Conservation (phyloP, 495 filamentous ascomycete genomes). For the Hypoxylon fuscum region DNA sequence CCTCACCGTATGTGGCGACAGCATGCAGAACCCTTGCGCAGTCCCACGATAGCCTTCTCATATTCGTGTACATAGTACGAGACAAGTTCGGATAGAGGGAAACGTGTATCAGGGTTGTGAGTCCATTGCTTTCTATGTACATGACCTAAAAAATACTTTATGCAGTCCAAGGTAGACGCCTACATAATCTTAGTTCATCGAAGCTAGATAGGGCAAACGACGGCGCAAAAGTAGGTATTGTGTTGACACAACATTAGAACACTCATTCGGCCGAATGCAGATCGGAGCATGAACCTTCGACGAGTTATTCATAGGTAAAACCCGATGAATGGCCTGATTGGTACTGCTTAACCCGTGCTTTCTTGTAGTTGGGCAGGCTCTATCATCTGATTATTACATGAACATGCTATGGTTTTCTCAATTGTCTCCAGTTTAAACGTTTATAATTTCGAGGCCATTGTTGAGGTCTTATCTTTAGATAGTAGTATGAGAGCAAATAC, state of each 20-base stretch:
- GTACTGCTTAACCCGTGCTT: background rate
- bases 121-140: constrained; percentile 17
- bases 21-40: constrained; percentile 28
- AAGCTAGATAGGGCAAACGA: constrained; percentile 14
- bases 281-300: constrained; percentile 1
- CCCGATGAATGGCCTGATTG: background rate
- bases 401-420: constrained; percentile 1
- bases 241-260: background rate
- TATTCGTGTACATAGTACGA: constrained; percentile 4
- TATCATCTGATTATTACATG: constrained; percentile 17
- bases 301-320: constrained; percentile 7
- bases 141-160: constrained; percentile 1
- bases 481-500: too few species aligned
- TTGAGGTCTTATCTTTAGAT: too few species aligned
- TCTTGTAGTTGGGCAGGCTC: background rate
- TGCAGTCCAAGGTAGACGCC: constrained; percentile 1
- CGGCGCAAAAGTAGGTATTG: too few species aligned
- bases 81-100: constrained; percentile 6
- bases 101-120: background rate
- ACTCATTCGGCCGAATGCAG: constrained; percentile 30
- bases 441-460: background rate
- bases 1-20: constrained; percentile 22
- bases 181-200: constrained; percentile 1
- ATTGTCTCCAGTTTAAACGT: background rate
- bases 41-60: constrained; percentile 2